Percentiles rank a stretch among this genome's conserved stretches.
Conservation (phyloP, 306 rosid genomes). For the Prosopis cineraria region DNA sequence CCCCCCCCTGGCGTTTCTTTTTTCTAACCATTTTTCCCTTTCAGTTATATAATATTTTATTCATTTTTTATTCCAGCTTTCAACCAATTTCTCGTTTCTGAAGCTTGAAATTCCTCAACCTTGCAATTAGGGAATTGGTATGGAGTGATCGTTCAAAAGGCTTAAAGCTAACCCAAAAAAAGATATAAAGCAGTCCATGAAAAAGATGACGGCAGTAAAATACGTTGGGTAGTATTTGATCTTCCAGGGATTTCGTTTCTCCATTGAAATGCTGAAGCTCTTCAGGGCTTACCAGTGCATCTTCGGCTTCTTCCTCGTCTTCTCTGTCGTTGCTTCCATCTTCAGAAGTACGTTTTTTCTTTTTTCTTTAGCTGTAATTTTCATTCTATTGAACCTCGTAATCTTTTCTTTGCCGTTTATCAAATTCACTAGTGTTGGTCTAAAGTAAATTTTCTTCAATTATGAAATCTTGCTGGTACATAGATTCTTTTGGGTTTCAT, state of each 20-base stretch:
- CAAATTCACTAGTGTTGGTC: conserved; percentile 5
- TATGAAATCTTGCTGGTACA: background rate
- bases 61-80: background rate
- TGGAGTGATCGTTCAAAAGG: conserved; percentile 1
- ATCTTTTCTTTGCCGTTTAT: background rate
- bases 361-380: background rate
- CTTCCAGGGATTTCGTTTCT: conserved; percentile 12
- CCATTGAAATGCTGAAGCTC: conserved; percentile 51
- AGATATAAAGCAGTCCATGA: background rate
- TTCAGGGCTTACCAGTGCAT: conserved; percentile 44
- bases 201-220: background rate
- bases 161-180: conserved; percentile 9
- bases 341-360: conserved; percentile 34
- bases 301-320: conserved; percentile 26
- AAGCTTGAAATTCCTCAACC: background rate
- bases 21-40: background rate
- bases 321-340: conserved; percentile 33
- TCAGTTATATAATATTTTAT: background rate
- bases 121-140: background rate
- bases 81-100: background rate
- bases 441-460: background rate
- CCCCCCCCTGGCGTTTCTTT: too few relatives aligned
- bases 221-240: conserved; percentile 20
- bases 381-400: conserved; percentile 6
- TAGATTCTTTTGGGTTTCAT: background rate